Conservation (phyloP, 2,329 filamentous ascomycete genomes). For the Trichoderma arundinaceum region DNA sequence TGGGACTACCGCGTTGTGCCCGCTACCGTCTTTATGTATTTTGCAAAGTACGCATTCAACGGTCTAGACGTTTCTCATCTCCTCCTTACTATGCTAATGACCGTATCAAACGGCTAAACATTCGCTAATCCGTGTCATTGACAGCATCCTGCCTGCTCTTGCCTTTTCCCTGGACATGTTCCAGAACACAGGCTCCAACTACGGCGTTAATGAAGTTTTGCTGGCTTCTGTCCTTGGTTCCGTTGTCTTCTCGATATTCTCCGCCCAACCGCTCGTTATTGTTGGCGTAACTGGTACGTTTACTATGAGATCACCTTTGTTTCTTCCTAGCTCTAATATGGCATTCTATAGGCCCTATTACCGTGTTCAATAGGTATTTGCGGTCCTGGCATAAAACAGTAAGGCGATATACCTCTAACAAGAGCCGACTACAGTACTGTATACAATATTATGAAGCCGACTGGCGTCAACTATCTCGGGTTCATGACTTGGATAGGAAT, state of each 20-base stretch:
- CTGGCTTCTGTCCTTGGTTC: constrained; percentile 82
- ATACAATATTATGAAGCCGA: constrained; percentile 82
- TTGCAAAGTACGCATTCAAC: constrained; percentile 72
- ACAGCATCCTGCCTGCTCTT: constrained; percentile 81
- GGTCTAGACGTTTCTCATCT: background rate
- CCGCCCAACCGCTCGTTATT: constrained; percentile 86
- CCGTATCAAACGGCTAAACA: background rate
- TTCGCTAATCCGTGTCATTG: constrained; percentile 5
- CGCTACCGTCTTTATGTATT: constrained; percentile 92
- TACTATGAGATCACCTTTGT: background rate
- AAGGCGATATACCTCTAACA: constrained; percentile 6
- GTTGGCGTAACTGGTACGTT: constrained; percentile 78
- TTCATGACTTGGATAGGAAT: constrained; percentile 95
- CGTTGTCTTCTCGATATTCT: constrained; percentile 78
- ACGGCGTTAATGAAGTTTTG: constrained; percentile 91
- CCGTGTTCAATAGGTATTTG: constrained; percentile 83
- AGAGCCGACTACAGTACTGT: constrained; percentile 63
- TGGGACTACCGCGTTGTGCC: constrained; percentile 91
- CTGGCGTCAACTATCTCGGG: constrained; percentile 79
- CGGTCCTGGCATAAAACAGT: background rate
- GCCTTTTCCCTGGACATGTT: constrained; percentile 96
- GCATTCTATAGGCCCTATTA: constrained; percentile 72
- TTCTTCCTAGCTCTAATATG: background rate
- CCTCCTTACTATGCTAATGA: background rate
- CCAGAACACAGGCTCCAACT: constrained; percentile 81